Evolutionary conservation across 2,329 filamentous ascomycete species (phyloP).

Genomic region (Coleophoma cylindrospora): DNA sequence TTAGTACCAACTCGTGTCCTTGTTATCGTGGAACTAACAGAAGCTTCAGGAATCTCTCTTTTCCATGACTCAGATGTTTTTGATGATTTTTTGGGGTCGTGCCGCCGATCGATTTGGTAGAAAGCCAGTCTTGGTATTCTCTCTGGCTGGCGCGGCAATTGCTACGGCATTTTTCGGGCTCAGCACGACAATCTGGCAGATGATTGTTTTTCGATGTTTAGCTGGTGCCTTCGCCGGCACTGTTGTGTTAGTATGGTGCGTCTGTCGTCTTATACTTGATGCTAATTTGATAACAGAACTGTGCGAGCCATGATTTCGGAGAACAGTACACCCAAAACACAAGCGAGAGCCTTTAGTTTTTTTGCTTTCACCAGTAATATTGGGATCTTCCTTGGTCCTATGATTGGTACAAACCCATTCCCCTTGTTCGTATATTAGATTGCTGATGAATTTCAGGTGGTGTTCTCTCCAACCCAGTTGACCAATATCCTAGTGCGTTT

Average conservation of each 20-base stretch:
- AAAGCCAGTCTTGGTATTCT: constrained; percentile 66
- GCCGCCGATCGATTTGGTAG: constrained; percentile 65
- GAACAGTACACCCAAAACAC: constrained; percentile 62
- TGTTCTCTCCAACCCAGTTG: constrained; percentile 59
- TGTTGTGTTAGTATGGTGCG: constrained; percentile 43
- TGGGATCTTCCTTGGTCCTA: constrained; percentile 67
- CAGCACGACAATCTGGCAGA: constrained; percentile 62
- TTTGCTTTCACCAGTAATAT: constrained; percentile 73
- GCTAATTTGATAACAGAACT: constrained; percentile 27
- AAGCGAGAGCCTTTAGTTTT: constrained; percentile 69
- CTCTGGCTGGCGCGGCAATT: constrained; percentile 57
- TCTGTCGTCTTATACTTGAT: not conserved
- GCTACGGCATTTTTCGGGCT: constrained; percentile 64
- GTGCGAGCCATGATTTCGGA: constrained; percentile 75
- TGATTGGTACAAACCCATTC: constrained; percentile 16
- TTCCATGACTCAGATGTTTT: constrained; percentile 68
- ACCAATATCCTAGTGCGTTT: constrained; percentile 57
- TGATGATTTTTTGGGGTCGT: constrained; percentile 72
- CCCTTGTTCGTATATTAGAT: not conserved
- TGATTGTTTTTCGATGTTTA: constrained; percentile 66
- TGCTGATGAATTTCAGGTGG: constrained; percentile 45
- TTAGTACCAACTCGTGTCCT: not conserved
- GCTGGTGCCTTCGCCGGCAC: constrained; percentile 72
- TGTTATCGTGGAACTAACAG: not conserved
- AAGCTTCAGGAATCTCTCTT: constrained; percentile 56